Evolutionary conservation across 805 yeast genomes (phyloP), one percentile per base, ranked within the genome.

Genomic region (Nakazawaea holstii): DNA sequence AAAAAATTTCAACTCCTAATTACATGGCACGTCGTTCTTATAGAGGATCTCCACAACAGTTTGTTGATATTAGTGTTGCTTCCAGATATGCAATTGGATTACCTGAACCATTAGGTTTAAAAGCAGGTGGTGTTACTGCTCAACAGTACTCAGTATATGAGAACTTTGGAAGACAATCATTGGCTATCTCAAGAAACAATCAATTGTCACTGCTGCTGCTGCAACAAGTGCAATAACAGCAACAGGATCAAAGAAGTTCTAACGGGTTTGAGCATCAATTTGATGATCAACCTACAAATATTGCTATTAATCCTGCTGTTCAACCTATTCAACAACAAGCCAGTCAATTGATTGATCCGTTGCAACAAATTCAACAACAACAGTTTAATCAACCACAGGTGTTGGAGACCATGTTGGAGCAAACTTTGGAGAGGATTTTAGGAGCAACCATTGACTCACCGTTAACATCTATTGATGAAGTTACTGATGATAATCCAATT

Each of bases 31-130:
- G 99, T 57, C 85, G 89, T 59, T 82, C 82, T 50, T 87, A 82
- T 53, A 72, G 73, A 47, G 82, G 81, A 49, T 70, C 83, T 0
- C 79, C 73, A 39, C 90, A 86, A 59, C 81, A 87, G 37, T 88
- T 79, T 61, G 72, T 79, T 47, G 88, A 84, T 52, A 84, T 85
- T 4, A 80, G 74, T 52, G 74, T 76, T 53, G 75, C 82, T 3
- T 80, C 89, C 4, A 78, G 82, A 43, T 87, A 84, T 59, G 80
- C 96, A 0, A 63, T 88, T 55, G 73, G 76, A 33, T 73, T 92
- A 39, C 99, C 98, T 1, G 96, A 87, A 37, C 97, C 97, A 1
- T 74, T 92, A 40, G 92, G 96, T 0, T 70, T 90, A 57, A 79
- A 75, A 46, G 75, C 81, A 2, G 82, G 80, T 10, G 98, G 97